A percentile compares a stretch with the other conserved stretches of the same genome.
These are phyloP conservation scores for Letharia lupina DNA, from an alignment of 495 filamentous ascomycete genomes.

Conservation along the genomic window DNA sequence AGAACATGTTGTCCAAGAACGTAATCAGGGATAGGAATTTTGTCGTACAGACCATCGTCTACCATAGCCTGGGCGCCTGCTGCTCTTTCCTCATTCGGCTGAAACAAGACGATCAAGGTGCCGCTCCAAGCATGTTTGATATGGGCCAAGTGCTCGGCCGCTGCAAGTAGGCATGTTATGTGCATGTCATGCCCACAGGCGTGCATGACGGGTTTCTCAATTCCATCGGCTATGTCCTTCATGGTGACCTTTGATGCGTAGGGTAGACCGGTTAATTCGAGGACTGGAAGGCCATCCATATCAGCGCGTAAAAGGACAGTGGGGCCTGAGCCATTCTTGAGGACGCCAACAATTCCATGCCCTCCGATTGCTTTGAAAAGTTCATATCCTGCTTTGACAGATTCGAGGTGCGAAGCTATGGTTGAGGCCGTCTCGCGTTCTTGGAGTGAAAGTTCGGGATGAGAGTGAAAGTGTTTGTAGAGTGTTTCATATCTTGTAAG, in stretches of 20 bases:
- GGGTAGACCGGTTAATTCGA: slow-evolving; percentile 42
- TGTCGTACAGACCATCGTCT: slow-evolving; percentile 42
- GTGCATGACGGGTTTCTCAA: slow-evolving; percentile 46
- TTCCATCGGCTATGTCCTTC: slow-evolving; percentile 33
- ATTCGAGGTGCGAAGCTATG: slow-evolving; percentile 30
- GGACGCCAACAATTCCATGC: slow-evolving; percentile 39
- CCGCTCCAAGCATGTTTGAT: slow-evolving; percentile 37
- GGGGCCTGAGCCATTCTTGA: slow-evolving; percentile 40
- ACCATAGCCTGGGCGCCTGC: slow-evolving; percentile 48
- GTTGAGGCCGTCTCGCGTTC: slow-evolving; percentile 41
- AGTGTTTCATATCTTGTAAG: slow-evolving; percentile 40
- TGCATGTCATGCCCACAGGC: slow-evolving; percentile 53
- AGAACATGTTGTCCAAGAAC: slow-evolving; percentile 47
- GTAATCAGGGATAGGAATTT: slow-evolving; percentile 42
- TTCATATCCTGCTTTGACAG: slow-evolving; percentile 29
- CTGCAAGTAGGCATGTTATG: slow-evolving; percentile 45
- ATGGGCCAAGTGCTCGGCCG: slow-evolving; percentile 35
- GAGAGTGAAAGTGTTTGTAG: slow-evolving; percentile 47
- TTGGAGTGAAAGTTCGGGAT: slow-evolving; percentile 50
- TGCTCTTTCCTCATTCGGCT: slow-evolving; percentile 46
- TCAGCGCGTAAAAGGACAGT: slow-evolving; percentile 47
- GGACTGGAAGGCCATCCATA: slow-evolving; percentile 47
- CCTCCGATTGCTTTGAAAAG: slow-evolving; percentile 42
- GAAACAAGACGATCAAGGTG: slow-evolving; percentile 47
- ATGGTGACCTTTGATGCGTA: slow-evolving; percentile 41